Base-by-base conservation (phyloP, 2,329 filamentous ascomycete genomes). In the Beauveria scarabaeidicola region DNA sequence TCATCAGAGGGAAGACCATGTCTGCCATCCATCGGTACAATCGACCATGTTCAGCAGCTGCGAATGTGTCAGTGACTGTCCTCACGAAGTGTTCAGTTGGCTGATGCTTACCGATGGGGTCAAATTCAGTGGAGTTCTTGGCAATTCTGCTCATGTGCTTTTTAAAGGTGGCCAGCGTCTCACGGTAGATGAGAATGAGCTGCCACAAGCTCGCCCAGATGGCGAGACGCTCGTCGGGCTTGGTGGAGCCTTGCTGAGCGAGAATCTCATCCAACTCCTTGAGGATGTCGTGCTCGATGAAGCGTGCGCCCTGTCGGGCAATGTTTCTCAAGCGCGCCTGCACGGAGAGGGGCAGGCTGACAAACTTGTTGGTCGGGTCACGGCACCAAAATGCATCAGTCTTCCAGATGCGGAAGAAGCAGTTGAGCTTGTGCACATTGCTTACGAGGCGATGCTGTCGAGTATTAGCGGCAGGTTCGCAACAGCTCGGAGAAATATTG, bases 141-240 rank as follows among this genome's bases (percentile, higher is more conserved):
- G 64, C 63, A 47, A 68, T 62, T 53, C 64, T 64, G 48, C 62
- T 61, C 59, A 73, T 65, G 60, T 68, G 67, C 25, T 59, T 60
- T 57, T 71, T 69, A 61, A 69, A 70, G 9, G 67, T 66, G 19
- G 64, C 61, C 59, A 72, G 67, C 51, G 79, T 67, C 57, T 79
- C 75, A 23, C 74, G 73, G 62, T 81, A 80, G 64, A 79, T 74
- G 44, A 80, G 69, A 47, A 81, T 75, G 59, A 80, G 66, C 62
- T 79, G 76, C 77, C 79, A 80, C 66, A 79, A 67, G 65, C 74
- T 75, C 17, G 72, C 75, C 77, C 78, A 81, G 23, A 80, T 64
- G n/a, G 74, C 72, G 60, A 79, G 66, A 52, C 71, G 72, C 55
- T 77, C 76, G 15, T 74, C 67, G 1, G 68, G 62, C 64, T 72